Base-by-base conservation (phyloP, 2,329 filamentous ascomycete species). In the Paecilomyces sp. region DNA sequence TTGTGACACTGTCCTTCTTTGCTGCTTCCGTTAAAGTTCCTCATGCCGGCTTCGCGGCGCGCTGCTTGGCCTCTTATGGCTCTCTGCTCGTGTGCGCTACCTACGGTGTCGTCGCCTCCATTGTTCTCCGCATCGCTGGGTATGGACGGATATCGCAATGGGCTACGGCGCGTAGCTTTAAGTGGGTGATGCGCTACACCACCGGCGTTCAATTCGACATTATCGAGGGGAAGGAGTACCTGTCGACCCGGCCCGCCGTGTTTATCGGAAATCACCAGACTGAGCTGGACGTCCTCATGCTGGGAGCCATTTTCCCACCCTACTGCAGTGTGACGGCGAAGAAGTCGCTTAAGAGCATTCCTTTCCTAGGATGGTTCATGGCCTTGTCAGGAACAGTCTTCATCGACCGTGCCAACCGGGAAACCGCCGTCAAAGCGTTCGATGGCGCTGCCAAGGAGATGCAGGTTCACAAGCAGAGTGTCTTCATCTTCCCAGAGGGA, bases 261-360 rank as follows among this genome's bases (percentile, higher is more conserved):
- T 92, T 99, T 70, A 82, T 99, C 66, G 90, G 89, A 50, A 97
- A 97, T 77, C 94, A 99, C 79, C 94, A 99, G 82, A 91, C 90
- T 24, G 94, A 97, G 78, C 85, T 99, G 66, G 94, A 99, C 72
- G 90, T 99, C 50, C 83, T 96, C 61, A 89, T 97, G 85, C 84
- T 99, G 30, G 94, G 92, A 63, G 81, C 83, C 76, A 85, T 96
- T 70, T 97, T 97, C 77, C 94, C 94, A 55, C 87, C 86, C 69
- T 92, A 95, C 81, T 96, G 90, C 81, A 92, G 88, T 70, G 89
- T 99, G 61, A 97, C 93, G 25, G 92, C 93, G 54, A 99, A 99
- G 83, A 87, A 87, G 70, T 89, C 86, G 58, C 80, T 99, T 70
- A 89, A 88, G 74, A 86, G 83, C 63, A 79, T 89, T 36, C 94